These are phyloP conservation scores for Podila horticola DNA, from an alignment of 192 early-diverging fungal species.

Conservation along the genomic window DNA sequence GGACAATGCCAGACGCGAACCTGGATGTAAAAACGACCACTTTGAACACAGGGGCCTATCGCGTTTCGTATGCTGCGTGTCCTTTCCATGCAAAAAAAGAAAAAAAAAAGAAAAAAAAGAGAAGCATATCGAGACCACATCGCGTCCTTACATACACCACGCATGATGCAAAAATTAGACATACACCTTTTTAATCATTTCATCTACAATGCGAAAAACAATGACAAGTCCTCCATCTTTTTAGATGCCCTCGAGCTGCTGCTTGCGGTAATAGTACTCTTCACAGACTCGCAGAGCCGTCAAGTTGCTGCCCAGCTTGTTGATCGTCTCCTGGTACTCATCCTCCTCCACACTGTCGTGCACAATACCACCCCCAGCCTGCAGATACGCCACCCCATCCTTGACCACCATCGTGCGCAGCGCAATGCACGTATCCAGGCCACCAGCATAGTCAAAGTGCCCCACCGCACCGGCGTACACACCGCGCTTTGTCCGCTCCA, in stretches of 20 bases:
- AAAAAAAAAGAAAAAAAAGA: constrained; percentile 6
- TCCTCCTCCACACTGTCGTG: constrained; percentile 91
- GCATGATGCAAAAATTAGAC: background rate
- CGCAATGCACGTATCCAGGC: constrained; percentile 97
- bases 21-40: no score
- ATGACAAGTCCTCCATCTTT: no score
- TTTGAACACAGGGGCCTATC: no score
- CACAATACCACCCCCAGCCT: constrained; percentile 97
- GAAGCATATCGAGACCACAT: background rate
- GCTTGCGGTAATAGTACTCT: constrained; percentile 75
- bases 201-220: no score
- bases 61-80: no score
- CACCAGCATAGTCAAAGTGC: constrained; percentile 93
- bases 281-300: constrained; percentile 90
- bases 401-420: constrained; percentile 99
- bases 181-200: no score
- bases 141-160: background rate
- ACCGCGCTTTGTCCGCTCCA: constrained; percentile 94
- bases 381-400: constrained; percentile 93
- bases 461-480: constrained; percentile 92
- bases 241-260: constrained; percentile 57
- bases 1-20: no score
- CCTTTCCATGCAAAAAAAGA: background rate
- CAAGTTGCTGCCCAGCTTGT: constrained; percentile 93
- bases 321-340: constrained; percentile 97